Evolutionary conservation across 2,329 filamentous ascomycete species (phyloP).

Genomic region (Alternaria ethzedia): DNA sequence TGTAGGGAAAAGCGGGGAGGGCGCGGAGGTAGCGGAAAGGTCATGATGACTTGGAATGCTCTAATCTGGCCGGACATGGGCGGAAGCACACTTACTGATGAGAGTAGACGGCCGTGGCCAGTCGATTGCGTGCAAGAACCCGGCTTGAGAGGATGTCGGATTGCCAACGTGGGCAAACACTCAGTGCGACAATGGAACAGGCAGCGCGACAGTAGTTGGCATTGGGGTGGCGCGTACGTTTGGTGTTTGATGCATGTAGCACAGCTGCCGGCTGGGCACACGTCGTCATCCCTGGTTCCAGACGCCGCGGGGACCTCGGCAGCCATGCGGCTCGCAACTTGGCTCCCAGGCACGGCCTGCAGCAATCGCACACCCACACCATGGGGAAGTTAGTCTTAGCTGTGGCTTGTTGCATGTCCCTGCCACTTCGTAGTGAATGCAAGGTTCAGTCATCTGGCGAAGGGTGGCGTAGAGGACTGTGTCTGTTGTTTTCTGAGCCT

Average conservation of each 20-base stretch:
- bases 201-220: neutral
- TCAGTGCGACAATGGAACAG: neutral
- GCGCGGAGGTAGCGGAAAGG: constrained; percentile 30
- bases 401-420: neutral
- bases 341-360: constrained; percentile 8
- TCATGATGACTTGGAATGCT: constrained; percentile 28
- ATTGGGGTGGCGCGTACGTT: constrained; percentile 11
- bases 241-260: constrained; percentile 12
- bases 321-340: constrained; percentile 15
- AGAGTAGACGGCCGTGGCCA: neutral
- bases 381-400: neutral
- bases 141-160: neutral
- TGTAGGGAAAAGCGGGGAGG: constrained; percentile 19
- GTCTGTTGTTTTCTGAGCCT: neutral
- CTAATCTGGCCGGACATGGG: constrained; percentile 25
- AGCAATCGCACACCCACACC: constrained; percentile 1
- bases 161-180: neutral
- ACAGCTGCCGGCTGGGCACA: constrained; percentile 11
- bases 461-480: neutral
- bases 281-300: constrained; percentile 10
- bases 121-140: neutral
- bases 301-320: constrained; percentile 9
- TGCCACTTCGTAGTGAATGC: neutral
- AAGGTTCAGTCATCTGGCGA: neutral
- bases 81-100: constrained; percentile 31